Evolutionary conservation across 2,329 filamentous ascomycete genomes (phyloP), one percentile per base, ranked within the genome.

Genomic region (Trichophyton rubrum): DNA sequence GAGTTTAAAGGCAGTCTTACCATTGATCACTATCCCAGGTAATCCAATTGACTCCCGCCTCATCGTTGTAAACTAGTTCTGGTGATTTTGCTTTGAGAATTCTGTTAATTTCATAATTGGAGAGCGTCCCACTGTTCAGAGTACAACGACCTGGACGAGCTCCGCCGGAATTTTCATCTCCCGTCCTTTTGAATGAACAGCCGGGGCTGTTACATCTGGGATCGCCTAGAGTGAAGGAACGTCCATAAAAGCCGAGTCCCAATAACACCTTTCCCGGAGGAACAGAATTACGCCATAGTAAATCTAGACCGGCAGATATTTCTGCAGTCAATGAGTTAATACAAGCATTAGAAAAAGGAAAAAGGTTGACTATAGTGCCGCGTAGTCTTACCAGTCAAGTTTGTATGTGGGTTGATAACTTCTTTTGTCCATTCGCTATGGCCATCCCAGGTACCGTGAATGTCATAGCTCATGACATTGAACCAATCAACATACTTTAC

Each of bases 101-200:
- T 8, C 68, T 61, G 22, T 65, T 63, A 53, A 75, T 72, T 64
- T 76, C 74, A 17, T 65, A 62, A 17, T 68, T 64, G 0, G 67
- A 65, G 15, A 75, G 60, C 1, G 71, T 65, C 40, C 61, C 62
- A 15, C 59, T 60, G 60, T 66, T 60, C 0, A 60, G 61, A 1
- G 68, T 68, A 61, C 72, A 74, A 8, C 59, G 59, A 1, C 73
- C 71, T 20, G 68, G 59, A 4, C 64, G 65, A 24, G 62, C 66
- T 45, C 64, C 59, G 24, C 66, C 61, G 1, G 57, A 47, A 1
- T 64, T 60, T 8, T 62, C 70, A 4, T 65, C 69, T 4, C 57
- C 64, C 1, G 20, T 60, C 17, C 6, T 53, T 3, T 33, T 62
- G 59, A 74, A 73, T 5, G 43, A 41, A 56, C 70, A 72, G 2